Conservation (phyloP, 2,329 filamentous ascomycete species). For the Annulohypoxylon truncatum region DNA sequence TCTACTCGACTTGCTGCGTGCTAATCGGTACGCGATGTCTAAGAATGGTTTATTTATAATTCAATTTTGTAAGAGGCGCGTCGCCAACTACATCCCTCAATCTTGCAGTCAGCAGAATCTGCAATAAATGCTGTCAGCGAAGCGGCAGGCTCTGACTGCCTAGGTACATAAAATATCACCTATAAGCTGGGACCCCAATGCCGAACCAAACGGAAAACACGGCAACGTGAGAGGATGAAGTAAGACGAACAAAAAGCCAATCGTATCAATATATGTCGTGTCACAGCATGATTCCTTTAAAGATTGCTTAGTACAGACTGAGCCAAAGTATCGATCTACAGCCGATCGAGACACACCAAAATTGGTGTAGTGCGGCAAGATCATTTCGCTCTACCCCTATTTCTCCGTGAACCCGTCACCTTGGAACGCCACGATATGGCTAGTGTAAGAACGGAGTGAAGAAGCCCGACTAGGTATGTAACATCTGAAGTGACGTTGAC, state of each 20-base stretch:
- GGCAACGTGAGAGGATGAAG: neutral
- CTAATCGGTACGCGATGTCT: slow-evolving; percentile 4
- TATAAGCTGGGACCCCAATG: neutral
- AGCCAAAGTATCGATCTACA: slow-evolving; percentile 11
- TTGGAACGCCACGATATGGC: neutral
- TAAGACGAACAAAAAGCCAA: slow-evolving; percentile 11
- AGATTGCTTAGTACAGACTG: neutral
- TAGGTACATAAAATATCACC: neutral
- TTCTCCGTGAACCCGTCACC: neutral
- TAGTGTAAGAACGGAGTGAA: slow-evolving; percentile 1
- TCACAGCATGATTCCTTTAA: slow-evolving; percentile 32
- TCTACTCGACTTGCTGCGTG: neutral
- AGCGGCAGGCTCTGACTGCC: slow-evolving; percentile 10
- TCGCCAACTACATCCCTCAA: neutral
- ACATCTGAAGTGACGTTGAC: slow-evolving; percentile 3
- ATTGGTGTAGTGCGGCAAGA: neutral
- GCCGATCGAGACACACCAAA: neutral
- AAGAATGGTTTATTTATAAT: slow-evolving; percentile 7
- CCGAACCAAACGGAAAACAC: slow-evolving; percentile 21
- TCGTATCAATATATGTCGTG: slow-evolving; percentile 25
- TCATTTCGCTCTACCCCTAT: neutral
- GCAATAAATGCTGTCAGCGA: neutral
- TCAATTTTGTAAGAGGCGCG: neutral
- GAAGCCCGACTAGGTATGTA: slow-evolving; percentile 5
- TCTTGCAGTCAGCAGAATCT: neutral